Evolutionary conservation across 768 basidiomycete genomes (phyloP), one percentile per base, ranked within the genome.

Genomic region (Inosperma sp.): DNA sequence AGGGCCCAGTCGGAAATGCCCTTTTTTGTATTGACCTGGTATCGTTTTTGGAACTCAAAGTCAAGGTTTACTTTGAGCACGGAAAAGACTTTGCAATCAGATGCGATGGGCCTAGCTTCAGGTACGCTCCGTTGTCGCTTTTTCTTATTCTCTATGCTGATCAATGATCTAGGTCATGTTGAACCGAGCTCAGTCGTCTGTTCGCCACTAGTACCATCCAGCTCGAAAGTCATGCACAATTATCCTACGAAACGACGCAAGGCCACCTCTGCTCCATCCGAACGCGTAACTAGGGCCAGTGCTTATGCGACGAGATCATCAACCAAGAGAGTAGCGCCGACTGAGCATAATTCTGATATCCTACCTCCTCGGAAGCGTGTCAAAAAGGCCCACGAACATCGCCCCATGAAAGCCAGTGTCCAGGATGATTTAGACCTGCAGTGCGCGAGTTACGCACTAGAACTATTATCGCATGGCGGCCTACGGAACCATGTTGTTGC

Each of bases 381-480:
- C 30, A 30, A 30, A 33, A 48, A 34, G 29, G 21, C 14, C 13
- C 23, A 6, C 22, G 36, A 41, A 26, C 14, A 16, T 16, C 36
- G 17, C 4, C 27, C 49, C 16, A 42, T 30, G 40, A 23, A 25
- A 16, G 34, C 2, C 17, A 31, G 8, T n/a, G n/a, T 31, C 30
- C 30, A 31, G 8, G 30, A 31, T 31, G 30, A 31, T 31, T 31
- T 31, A 31, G 19, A 19, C 33, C 36, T n/a, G 19, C 62, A 63
- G 36, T 62, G 62, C 42, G 55, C 60, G 21, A 60, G 62, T 36
- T 63, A 62, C 48, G 61, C 62, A n/a, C 51, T 62, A 30, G 61
- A 63, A 39, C 35, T 63, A 36, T 19, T 63, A 30, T 52, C 61
- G 25, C 48, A 60, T 34, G 61, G 62, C 10, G 60, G 59, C 27